Evolutionary conservation across 257 asterid genomes (phyloP), one percentile per base, ranked within the genome.

Genomic region (Rauvolfia tetraphylla): DNA sequence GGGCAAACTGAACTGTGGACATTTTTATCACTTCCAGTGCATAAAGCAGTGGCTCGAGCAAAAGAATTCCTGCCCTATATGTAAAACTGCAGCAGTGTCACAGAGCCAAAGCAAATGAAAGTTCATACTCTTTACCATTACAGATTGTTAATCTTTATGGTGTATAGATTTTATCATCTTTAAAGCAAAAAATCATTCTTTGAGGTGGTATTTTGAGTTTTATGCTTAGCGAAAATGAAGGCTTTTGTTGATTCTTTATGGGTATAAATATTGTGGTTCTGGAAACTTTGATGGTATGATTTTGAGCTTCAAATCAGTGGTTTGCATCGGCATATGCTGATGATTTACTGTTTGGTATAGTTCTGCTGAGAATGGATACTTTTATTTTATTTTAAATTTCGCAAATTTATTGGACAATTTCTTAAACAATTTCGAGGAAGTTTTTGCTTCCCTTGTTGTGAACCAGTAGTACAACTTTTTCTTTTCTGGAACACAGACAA

Each of bases 1-100:
- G 74, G 97, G 97, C 46, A 90, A 79, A 80, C 87, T 94, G 33
- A 79, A 84, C 4, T 94, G 97, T 65, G 95, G 93, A 22, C 98
- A 94, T 79, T 84, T 85, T 7, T 94, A 84, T 81, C 97, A 94
- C 85, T 79, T 83, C 13, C 82, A 83, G 36, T 90, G 97, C 93
- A 92, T 92, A 79, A 86, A 80, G 90, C 90, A 88, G 80, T 94
- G 98, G 97, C 96, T 93, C 31, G 79, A 75, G 75, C 96, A 86
- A 82, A 93, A 85, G 79, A 93, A 87, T 57, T 75, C 75, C 54
- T 93, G 96, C 84, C 97, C 97, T 2, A 59, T 93, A 75, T 93
- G 96, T 86, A 93, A 91, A 85, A 81, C 86, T 9, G 84, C 88
- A 20, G 98, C 90, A 23, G 72, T 62, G 7, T 78, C 90, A 49